Evolutionary conservation across 495 filamentous ascomycete genomes (phyloP), one percentile per base, ranked within the genome.

Genomic region (Penicillium ochrochloron): DNA sequence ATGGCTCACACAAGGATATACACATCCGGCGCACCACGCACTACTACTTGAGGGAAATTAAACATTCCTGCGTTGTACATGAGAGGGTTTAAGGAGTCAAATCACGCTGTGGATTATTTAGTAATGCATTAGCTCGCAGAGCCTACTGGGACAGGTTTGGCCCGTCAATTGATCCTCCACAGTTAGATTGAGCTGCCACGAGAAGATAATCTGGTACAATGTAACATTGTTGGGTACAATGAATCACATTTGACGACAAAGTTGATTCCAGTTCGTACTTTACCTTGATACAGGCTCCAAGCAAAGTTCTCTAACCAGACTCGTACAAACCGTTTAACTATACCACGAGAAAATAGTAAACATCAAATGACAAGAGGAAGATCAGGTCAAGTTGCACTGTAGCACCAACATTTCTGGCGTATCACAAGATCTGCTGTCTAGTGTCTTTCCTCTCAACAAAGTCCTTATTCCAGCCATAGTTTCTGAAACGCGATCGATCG

Each of bases 1-100:
- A 65, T 69, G 66, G 66, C 35, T n/a, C 5, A 17, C 27, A 15
- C 66, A 52, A 51, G 63, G 63, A 57, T 69, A 27, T 33, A 35
- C 17, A 59, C 17, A 59, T 60, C 60, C 62, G 60, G 27, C 25
- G 17, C 10, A 48, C 21, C 21, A 21, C 17, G 17, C 48, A 25
- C 8, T 5, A 25, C 19, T 15, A 37, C 53, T 23, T 5, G 0
- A 33, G 51, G 12, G 29, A 56, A 56, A 56, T 23, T 5, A 23
- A 37, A 21, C 17, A 12, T 37, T 37, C 52, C 10, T 17, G 44
- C 44, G 12, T 12, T 41, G 15, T 41, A 44, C 14, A 15, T 11
- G 42, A 46, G n/a, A 48, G 19, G 19, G 41, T 15, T 9, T 23
- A 48, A 48, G 42, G 11, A 15, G 19, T 23, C n/a, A 23, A 11